Conservation (phyloP, 2,329 filamentous ascomycete species). For the Phaeomoniella chlamydospora region DNA sequence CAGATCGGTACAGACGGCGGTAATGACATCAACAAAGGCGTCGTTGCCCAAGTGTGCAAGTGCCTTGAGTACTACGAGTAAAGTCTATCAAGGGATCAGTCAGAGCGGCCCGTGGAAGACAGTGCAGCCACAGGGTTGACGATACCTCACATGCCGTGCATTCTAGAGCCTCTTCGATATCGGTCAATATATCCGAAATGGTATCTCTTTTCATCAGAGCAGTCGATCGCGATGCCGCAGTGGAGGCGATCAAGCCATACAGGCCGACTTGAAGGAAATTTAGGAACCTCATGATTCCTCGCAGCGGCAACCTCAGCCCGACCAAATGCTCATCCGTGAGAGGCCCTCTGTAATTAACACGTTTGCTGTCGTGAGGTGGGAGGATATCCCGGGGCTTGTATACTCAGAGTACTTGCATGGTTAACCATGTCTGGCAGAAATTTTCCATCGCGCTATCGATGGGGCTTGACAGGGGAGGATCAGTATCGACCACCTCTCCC, state of each 20-base stretch:
- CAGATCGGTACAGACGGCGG: conserved; percentile 17
- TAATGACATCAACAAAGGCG: conserved; percentile 23
- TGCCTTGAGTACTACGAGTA: conserved; percentile 28
- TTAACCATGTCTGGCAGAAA: no score
- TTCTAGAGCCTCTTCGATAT: not conserved
- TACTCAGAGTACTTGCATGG: no score
- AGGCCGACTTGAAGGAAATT: not conserved
- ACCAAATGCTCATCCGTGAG: no score
- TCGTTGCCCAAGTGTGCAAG: conserved; percentile 28
- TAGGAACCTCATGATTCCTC: not conserved
- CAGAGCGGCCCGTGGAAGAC: not conserved
- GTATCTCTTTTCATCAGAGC: not conserved
- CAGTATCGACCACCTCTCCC: no score
- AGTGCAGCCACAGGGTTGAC: not conserved
- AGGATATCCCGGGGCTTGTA: no score
- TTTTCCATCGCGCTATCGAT: no score
- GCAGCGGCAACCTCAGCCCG: no score
- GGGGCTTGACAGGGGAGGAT: no score
- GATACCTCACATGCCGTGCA: not conserved
- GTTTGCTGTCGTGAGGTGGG: no score
- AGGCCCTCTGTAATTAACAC: no score
- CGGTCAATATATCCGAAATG: not conserved
- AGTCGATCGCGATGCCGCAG: not conserved
- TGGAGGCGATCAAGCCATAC: not conserved
- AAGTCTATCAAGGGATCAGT: no score